Evolutionary conservation across 257 asterid genomes (phyloP).

Genomic region (Solanum chmielewskii): DNA sequence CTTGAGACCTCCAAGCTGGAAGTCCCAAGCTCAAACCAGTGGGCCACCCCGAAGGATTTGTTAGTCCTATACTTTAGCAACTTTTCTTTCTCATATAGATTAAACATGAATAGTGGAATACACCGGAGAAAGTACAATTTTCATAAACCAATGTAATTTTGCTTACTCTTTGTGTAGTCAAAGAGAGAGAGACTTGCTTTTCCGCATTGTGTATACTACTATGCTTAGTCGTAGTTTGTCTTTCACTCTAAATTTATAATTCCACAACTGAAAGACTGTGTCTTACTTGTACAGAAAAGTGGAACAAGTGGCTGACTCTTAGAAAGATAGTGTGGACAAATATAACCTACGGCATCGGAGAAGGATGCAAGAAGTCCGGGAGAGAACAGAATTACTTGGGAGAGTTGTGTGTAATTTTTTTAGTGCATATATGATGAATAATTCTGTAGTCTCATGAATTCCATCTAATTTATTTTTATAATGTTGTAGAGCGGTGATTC

Average conservation of each 20-base stretch:
- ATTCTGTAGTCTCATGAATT: neutral
- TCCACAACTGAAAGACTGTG: neutral
- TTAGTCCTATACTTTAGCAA: neutral
- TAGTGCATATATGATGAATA: neutral
- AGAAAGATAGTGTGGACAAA: neutral
- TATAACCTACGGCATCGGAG: neutral
- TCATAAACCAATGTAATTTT: neutral
- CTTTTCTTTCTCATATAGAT: neutral
- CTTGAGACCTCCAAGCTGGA: too few species aligned
- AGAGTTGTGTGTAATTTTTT: neutral
- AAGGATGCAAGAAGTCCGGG: neutral
- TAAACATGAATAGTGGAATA: neutral
- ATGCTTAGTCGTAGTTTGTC: neutral
- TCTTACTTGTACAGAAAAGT: neutral
- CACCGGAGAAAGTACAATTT: neutral
- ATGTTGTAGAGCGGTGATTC: neutral
- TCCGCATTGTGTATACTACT: neutral
- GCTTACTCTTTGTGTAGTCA: neutral
- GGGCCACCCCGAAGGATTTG: too few species aligned
- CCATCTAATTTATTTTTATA: neutral
- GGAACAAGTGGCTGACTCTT: neutral
- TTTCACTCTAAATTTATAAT: neutral
- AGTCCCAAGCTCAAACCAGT: too few species aligned
- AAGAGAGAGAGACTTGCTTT: neutral
- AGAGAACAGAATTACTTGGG: neutral